These are phyloP conservation scores for Parafenestella ontariensis DNA, from an alignment of 2,329 filamentous ascomycete genomes.

Conservation along the genomic window DNA sequence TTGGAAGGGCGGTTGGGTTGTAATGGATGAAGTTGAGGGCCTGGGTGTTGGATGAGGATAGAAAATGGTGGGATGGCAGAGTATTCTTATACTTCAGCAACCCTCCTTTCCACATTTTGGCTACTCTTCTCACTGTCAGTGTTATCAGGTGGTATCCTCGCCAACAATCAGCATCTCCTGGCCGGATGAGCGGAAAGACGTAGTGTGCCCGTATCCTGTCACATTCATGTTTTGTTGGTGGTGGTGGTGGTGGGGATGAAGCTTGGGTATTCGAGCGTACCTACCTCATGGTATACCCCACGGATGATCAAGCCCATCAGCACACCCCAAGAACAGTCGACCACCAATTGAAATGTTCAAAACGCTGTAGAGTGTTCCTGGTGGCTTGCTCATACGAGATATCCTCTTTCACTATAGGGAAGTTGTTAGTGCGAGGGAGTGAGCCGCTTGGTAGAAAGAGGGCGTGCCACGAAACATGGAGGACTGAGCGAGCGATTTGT, in stretches of 20 bases:
- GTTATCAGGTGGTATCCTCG: neutral
- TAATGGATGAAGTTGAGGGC: too few species aligned
- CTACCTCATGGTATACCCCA: neutral
- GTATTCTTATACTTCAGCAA: neutral
- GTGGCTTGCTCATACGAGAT: neutral
- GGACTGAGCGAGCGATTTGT: neutral
- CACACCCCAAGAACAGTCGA: neutral
- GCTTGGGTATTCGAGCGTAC: neutral
- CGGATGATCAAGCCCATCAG: neutral
- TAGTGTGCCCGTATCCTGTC: neutral
- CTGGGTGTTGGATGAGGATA: neutral
- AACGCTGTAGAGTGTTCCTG: neutral
- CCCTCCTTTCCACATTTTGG: neutral
- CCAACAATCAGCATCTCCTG: neutral
- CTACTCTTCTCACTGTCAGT: neutral
- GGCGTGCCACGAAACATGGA: neutral
- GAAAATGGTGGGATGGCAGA: neutral
- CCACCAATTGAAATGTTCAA: neutral
- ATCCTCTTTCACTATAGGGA: neutral
- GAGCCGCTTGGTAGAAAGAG: neutral
- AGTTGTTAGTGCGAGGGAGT: neutral
- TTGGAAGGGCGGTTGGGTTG: neutral
- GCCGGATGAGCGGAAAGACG: neutral
- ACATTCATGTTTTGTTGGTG: neutral
- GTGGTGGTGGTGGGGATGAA: too few species aligned